These are phyloP conservation scores for Exophiala calicioides DNA, from an alignment of 2,329 filamentous ascomycete genomes.

Conservation along the genomic window DNA sequence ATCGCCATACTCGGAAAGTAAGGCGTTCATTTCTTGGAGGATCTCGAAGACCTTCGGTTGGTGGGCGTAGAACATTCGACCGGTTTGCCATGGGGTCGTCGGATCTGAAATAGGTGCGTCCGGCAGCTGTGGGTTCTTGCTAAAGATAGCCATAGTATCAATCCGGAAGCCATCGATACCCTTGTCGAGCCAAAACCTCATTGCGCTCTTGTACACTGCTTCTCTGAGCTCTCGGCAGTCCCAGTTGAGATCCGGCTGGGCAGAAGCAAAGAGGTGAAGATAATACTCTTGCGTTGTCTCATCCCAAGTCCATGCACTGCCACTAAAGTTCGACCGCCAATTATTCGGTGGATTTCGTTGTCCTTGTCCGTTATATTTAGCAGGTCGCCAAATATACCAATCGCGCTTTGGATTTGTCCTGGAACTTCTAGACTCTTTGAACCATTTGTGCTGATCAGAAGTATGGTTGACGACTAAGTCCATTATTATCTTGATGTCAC, in stretches of 20 bases:
- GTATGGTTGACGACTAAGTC: slow-evolving; percentile 76
- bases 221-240: slow-evolving; percentile 61
- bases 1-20: slow-evolving; percentile 59
- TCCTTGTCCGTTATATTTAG: slow-evolving; percentile 53
- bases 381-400: slow-evolving; percentile 61
- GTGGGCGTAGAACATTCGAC: slow-evolving; percentile 61
- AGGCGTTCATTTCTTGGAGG: slow-evolving; percentile 63
- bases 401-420: slow-evolving; percentile 61
- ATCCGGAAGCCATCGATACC: slow-evolving; percentile 70
- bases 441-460: slow-evolving; percentile 68
- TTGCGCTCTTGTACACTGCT: slow-evolving; percentile 66
- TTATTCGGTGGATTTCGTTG: slow-evolving; percentile 68
- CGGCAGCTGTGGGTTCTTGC: slow-evolving; percentile 55
- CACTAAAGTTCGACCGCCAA: slow-evolving; percentile 64
- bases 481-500: slow-evolving; percentile 67
- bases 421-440: slow-evolving; percentile 61
- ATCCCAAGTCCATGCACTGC: slow-evolving; percentile 60
- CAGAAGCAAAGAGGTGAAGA: slow-evolving; percentile 67
- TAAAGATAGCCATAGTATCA: slow-evolving; percentile 68
- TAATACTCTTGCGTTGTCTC: slow-evolving; percentile 69
- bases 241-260: slow-evolving; percentile 55
- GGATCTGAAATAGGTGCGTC: slow-evolving; percentile 59
- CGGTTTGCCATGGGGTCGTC: slow-evolving; percentile 51
- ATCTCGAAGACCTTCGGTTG: slow-evolving; percentile 70
- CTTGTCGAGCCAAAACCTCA: slow-evolving; percentile 72